Base-by-base conservation (phyloP, 306 rosid species). In the Quercus suber region DNA sequence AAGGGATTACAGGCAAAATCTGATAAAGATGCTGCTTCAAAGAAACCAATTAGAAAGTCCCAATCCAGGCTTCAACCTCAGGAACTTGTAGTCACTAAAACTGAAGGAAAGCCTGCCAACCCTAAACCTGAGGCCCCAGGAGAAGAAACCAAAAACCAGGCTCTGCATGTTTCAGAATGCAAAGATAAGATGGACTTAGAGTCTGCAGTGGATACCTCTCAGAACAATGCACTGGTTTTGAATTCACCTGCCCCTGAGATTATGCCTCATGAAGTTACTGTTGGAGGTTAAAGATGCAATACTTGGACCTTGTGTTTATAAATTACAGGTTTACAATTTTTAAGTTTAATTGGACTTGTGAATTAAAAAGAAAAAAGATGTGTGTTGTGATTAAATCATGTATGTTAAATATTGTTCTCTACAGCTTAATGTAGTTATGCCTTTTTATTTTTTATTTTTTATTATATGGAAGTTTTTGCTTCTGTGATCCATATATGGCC, bases 181-280 rank as follows among this genome's bases (percentile, higher is more conserved):
- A 74, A 79, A 51, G 84, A 84, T 68, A 76, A 55, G 4, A 41
- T 49, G 52, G 85, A 84, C 49, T 20, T 69, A 49, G 89, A 84
- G 5, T 28, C 86, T 23, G 83, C 76, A 69, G 67, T 55, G 76
- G 80, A 81, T 59, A 69, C 52, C 51, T 64, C 69, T 51, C 79
- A 80, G 45, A 88, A 79, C 20, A 83, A 65, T 80, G 87, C 65
- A 58, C 63, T 83, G 37, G 75, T 77, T 63, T 33, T 73, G 3
- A 78, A 60, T 59, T 70, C 86, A 49, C 69, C 91, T 9, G 64
- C 87, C 35, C 82, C 92, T 0, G 94, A 89, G 76, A 84, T 87
- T 78, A 84, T 82, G 80, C 76, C 92, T 23, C 86, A 81, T 69
- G 97, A 92, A 86, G 96, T 89, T 76, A 2, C 89, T 17, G 89